Conservation (phyloP, 2,329 filamentous ascomycete species). For the Talaromyces sp. region DNA sequence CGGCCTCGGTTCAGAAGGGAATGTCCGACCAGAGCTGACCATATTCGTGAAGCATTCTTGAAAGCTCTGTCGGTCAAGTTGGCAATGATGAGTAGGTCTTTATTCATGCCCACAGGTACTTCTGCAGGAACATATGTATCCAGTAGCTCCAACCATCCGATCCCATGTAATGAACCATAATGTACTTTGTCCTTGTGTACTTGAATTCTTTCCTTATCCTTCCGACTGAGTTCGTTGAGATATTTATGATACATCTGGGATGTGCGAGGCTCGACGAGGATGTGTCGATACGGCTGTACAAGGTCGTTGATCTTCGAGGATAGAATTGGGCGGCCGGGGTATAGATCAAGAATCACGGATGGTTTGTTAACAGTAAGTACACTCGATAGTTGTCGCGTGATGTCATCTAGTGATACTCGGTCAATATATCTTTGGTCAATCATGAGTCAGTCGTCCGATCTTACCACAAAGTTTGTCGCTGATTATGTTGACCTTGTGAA, state of each 20-base stretch:
- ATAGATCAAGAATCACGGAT: constrained; percentile 82
- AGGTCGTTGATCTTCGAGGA: constrained; percentile 70
- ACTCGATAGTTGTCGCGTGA: constrained; percentile 64
- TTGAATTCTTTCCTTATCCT: constrained; percentile 37
- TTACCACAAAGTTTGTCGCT: constrained; percentile 36
- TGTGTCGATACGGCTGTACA: constrained; percentile 74
- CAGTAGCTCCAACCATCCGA: constrained; percentile 44
- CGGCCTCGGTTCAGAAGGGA: constrained; percentile 60
- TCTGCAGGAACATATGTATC: constrained; percentile 32
- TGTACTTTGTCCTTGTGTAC: constrained; percentile 35
- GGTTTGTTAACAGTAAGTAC: constrained; percentile 67
- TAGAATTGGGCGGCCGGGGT: constrained; percentile 75
- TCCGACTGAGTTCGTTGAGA: constrained; percentile 58
- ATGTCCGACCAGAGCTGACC: constrained; percentile 51
- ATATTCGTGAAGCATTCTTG: constrained; percentile 51
- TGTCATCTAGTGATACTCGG: constrained; percentile 52
- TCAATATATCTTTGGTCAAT: not conserved
- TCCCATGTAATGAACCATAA: constrained; percentile 8
- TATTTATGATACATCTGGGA: constrained; percentile 54
- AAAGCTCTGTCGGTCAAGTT: constrained; percentile 54
- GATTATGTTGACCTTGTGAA: constrained; percentile 25
- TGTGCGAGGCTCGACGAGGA: constrained; percentile 72
- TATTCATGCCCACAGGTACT: constrained; percentile 40
- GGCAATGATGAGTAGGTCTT: constrained; percentile 71
- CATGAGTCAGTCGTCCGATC: constrained; percentile 12